Evolutionary conservation across 2,329 filamentous ascomycete genomes (phyloP), one percentile per base, ranked within the genome.

Genomic region (Clonostachys byssicola): DNA sequence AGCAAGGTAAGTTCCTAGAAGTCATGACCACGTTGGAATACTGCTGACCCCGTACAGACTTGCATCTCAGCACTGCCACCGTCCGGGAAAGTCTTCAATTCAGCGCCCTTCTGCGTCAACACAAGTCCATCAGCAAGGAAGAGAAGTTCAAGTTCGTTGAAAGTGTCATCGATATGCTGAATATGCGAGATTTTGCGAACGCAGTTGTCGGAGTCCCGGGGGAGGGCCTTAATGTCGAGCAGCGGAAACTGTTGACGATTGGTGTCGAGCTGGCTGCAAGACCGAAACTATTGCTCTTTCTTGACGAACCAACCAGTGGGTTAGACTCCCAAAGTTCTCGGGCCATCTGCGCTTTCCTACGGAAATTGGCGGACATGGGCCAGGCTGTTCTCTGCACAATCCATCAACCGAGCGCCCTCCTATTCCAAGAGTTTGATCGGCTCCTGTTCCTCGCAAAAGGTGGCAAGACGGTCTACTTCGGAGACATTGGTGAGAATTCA

Each of bases 231-330:
- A 87, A 84, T 5, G 78, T 82, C 12, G 80, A 83, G 58, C 78
- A 83, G 64, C 73, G 78, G 43, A 84, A 84, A 67, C 87, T 89
- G 56, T 80, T 95, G n/a, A 96, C 91, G 1, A 95, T 96, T 50
- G 91, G 89, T 56, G 89, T 96, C 9, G 91, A 96, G 61, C 75
- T 96, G 8, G 89, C 89, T 8, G 91, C 91, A 14, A 92, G 88
- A 66, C 87, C 87, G 2, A 80, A 89, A 54, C 71, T 91, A 6
- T 74, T 91, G 2, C 75, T 92, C 18, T 92, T 92, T 74, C 69
- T 92, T 36, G 88, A 92, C 53, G 88, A 92, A 63, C 88, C 87
- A 0, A 91, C 88, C 0, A 61, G 74, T 20, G 83, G 83, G 42
- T 74, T 88, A 4, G 84, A 87, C 58, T 77, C 73, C 0, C 78